Conservation (phyloP, 495 filamentous ascomycete species). For the Talaromyces stipitatus region DNA sequence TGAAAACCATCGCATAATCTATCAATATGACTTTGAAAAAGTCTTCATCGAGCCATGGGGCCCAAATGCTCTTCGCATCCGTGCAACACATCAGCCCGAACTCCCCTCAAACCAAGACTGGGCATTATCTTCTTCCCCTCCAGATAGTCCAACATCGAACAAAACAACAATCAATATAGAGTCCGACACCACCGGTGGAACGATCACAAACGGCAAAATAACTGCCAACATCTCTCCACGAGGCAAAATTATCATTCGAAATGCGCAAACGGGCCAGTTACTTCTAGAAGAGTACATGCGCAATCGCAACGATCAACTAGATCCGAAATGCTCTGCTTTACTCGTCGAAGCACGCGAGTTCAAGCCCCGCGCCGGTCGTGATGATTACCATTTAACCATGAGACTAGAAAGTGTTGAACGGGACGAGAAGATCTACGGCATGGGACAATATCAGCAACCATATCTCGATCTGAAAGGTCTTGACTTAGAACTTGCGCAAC, state of each 20-base stretch:
- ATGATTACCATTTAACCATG: constrained; percentile 44
- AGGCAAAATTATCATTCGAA: constrained; percentile 45
- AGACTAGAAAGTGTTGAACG: constrained; percentile 44
- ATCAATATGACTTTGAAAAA: constrained; percentile 4
- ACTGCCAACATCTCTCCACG: constrained; percentile 35
- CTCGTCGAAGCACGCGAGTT: constrained; percentile 48
- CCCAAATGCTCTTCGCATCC: constrained; percentile 43
- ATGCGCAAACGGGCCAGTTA: constrained; percentile 31
- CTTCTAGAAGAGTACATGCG: constrained; percentile 50
- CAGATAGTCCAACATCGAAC: constrained; percentile 2
- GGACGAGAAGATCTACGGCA: constrained; percentile 51
- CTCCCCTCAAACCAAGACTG: constrained; percentile 42
- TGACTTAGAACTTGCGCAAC: constrained; percentile 53
- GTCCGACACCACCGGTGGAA: constrained; percentile 21
- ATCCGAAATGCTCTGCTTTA: constrained; percentile 49
- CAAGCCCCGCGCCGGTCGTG: constrained; percentile 36
- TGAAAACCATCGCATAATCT: background rate
- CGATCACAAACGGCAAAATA: constrained; percentile 44
- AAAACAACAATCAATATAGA: constrained; percentile 17
- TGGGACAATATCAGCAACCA: constrained; percentile 57
- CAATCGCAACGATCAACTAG: constrained; percentile 38
- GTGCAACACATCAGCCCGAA: constrained; percentile 40
- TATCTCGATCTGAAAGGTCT: constrained; percentile 47
- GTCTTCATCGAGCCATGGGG: constrained; percentile 51
- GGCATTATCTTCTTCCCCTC: constrained; percentile 37